Base-by-base conservation (phyloP, 495 filamentous ascomycete genomes). In the Lepraria neglecta region DNA sequence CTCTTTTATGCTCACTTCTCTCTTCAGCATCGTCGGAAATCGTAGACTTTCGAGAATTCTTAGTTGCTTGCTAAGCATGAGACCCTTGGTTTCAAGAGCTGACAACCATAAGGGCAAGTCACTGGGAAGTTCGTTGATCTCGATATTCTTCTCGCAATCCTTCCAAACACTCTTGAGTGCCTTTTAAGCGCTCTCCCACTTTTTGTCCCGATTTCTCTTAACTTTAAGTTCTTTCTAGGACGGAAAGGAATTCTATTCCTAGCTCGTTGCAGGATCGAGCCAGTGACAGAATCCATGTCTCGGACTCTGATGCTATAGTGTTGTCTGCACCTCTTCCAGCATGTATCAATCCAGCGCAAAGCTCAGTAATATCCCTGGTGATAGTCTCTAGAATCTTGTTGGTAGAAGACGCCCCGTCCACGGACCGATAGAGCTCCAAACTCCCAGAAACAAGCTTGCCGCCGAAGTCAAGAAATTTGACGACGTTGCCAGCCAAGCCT, bases 401-500 rank as follows among this genome's bases (percentile, higher is more conserved):
- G 46, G 48, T 45, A 33, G 58, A 51, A 19, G 46, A 44, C 15
- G 63, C 33, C 30, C 65, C 63, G 27, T 55, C 58, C 21, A 45
- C 40, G 30, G 66, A 61, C 35, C 65, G 57, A 43, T 65, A 66
- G 24, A 70, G 61, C 48, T 67, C 63, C 19, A 57, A 56, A 31
- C 64, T 62, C 27, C 59, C 63, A n/a, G 35, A 33, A n/a, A 71
- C 50, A 11, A 71, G 53, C 43, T 69, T 63, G 31, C 63, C 48
- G 27, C 60, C 62, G 42, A 72, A 69, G 40, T 72, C 66, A 11
- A 72, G 46, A 47, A 72, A 65, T 55, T 73, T 70, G n/a, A 69
- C 33, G 28, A 73, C 57, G 55, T 70, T 72, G 31, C 59, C 60
- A 27, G 65, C 62, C 21, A 71, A 65, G 33, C 68, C 69, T 44